Base-by-base conservation (phyloP, 2,329 filamentous ascomycete species). In the Pezicula neosporulosa region DNA sequence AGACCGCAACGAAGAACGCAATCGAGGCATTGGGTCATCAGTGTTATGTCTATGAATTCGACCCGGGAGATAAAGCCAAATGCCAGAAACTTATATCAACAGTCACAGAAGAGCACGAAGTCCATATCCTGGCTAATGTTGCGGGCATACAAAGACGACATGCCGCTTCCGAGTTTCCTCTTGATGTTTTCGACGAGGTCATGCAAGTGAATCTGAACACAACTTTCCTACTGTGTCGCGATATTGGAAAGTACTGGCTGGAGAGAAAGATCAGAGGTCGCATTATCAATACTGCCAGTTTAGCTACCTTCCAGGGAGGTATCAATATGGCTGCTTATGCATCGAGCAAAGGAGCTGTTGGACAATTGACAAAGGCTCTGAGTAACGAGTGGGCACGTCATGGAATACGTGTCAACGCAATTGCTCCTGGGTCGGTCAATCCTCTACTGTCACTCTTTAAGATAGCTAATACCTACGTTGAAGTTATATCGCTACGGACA, bases 401-500 rank as follows among this genome's bases (percentile, higher is more conserved):
- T 63, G 89, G 89, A 4, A 77, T 95, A 58, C 87, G 79, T 2
- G 89, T 95, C 45, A 95, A 95, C 66, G 87, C 86, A 15, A 88
- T 95, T 63, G 89, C 90, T 3, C 90, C 90, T 0, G 90, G 90
- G 0, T 57, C 27, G 30, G 21, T 42, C 12, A 24, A 24, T 6
- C 24, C 2, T 24, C 24, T 24, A 24, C 24, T 24, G 5, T 1
- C 7, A 4, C 24, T 24, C 24, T 4, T 24, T 24, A 24, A 24
- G 24, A 24, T 4, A 24, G 6, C 24, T 24, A 24, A 24, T 6
- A 24, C 24, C 5, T 24, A 4, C 24, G 7, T 27, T 24, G 46
- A 16, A 48, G 46, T 21, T 95, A 95, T 67, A 87, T 94, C 62
- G 86, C 81, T 42, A 95, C 90, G n/a, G 90, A 94, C 53, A 95